phyloP scores from a whole-genome alignment of 306 rosid genomes.

The Rosa rugosa region DNA sequence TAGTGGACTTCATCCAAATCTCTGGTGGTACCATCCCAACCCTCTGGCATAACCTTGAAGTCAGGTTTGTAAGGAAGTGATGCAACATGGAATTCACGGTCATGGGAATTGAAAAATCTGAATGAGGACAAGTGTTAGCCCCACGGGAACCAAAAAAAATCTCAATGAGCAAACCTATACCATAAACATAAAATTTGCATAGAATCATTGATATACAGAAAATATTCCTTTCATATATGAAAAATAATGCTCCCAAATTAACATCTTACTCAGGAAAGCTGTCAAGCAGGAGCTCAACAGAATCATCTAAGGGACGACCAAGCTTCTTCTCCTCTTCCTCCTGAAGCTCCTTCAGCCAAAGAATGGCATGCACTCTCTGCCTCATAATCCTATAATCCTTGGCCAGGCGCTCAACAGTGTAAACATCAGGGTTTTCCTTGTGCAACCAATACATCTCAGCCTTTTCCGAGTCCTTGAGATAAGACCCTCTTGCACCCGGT shows the following conservation, averaged over 20 bases:
- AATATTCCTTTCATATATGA: neutral
- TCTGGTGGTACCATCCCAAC: constrained; percentile 93
- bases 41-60: constrained; percentile 98
- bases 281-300: constrained; percentile 86
- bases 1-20: constrained; percentile 94
- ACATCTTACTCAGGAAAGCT: constrained; percentile 69
- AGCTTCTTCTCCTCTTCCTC: constrained; percentile 83
- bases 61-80: constrained; percentile 94
- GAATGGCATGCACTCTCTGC: constrained; percentile 96
- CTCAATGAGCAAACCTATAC: neutral
- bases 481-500: constrained; percentile 89
- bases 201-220: neutral
- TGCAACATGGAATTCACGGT: constrained; percentile 92
- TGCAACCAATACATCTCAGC: constrained; percentile 78
- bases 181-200: neutral
- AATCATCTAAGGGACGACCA: constrained; percentile 80
- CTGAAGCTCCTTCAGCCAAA: constrained; percentile 86
- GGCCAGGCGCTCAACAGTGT: constrained; percentile 78
- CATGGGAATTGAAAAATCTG: constrained; percentile 86
- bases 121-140: constrained; percentile 18
- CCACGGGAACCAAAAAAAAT: neutral
- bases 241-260: neutral
- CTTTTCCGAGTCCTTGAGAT: constrained; percentile 85
- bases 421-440: constrained; percentile 67
- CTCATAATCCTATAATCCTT: constrained; percentile 91